phyloP scores from a whole-genome alignment of 1,139 yeast species.

The Zhuliangozyma blackwelliae region DNA sequence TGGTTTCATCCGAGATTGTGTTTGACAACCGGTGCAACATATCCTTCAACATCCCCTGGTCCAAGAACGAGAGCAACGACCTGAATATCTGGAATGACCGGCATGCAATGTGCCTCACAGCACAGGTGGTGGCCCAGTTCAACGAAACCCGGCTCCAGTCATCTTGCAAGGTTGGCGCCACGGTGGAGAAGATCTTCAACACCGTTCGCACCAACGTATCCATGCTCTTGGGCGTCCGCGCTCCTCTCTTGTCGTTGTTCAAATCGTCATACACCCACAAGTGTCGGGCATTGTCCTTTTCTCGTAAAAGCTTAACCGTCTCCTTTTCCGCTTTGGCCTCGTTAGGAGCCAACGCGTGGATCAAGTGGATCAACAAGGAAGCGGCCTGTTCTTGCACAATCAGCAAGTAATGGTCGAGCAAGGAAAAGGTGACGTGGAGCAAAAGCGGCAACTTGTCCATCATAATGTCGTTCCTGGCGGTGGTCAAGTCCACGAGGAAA shows the following conservation, averaged over 20 bases:
- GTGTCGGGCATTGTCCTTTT: slow-evolving; percentile 30
- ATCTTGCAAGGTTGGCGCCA: slow-evolving; percentile 54
- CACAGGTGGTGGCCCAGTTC: slow-evolving; percentile 96
- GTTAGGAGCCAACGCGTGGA: slow-evolving; percentile 59
- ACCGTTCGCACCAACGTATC: slow-evolving; percentile 68
- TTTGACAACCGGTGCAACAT: slow-evolving; percentile 91
- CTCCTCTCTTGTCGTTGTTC: slow-evolving; percentile 71
- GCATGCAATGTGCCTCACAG: slow-evolving; percentile 95
- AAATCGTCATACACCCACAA: slow-evolving; percentile 89
- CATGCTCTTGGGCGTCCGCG: slow-evolving; percentile 86
- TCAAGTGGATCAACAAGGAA: slow-evolving; percentile 66
- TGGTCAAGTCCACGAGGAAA: slow-evolving; percentile 73
- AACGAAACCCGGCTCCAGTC: slow-evolving; percentile 85
- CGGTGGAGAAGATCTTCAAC: slow-evolving; percentile 51
- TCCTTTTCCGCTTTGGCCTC: slow-evolving; percentile 50
- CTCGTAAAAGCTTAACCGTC: slow-evolving; percentile 52
- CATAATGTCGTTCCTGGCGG: slow-evolving; percentile 57
- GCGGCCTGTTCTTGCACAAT: slow-evolving; percentile 84
- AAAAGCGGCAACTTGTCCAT: slow-evolving; percentile 62
- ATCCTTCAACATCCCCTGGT: slow-evolving; percentile 85
- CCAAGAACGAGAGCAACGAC: slow-evolving; percentile 71
- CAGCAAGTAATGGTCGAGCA: slow-evolving; percentile 82
- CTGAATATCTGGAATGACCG: slow-evolving; percentile 92
- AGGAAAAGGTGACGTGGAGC: slow-evolving; percentile 74
- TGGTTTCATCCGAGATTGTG: slow-evolving; percentile 83